Base-by-base conservation (phyloP, 2,329 filamentous ascomycete genomes). In the Metarhizium anisopliae region DNA sequence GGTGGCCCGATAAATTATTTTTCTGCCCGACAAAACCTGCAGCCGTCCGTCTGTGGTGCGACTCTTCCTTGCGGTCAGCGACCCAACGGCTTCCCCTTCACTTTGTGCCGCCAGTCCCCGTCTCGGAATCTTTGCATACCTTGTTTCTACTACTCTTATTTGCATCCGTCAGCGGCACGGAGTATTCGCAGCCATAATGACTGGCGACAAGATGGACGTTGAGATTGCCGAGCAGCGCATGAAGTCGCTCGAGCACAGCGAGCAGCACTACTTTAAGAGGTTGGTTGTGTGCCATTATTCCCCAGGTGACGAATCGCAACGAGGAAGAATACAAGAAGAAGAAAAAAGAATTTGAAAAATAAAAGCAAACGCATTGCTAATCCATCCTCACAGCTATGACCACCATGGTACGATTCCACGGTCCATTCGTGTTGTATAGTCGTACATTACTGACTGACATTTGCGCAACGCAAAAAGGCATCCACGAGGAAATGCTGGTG, bases 241-340 rank as follows among this genome's bases (percentile, higher is more conserved):
- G 73, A 84, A 86, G 70, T 72, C 77, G 65, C 86, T 96, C 82
- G 87, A 89, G 71, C 92, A 96, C 77, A 94, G 92, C 61, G 94
- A 99, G 80, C 91, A 95, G 74, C 94, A 97, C 75, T 99, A 97
- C 80, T 97, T 97, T 79, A 97, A 96, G 78, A 96, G 91, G 92
- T 95, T 58, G 60, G 65, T 71, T 58, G 45, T 30, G 11, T 6
- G n/a, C 11, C 8, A 59, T 47, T n/a, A 13, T 40, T 2, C n/a
- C 11, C 59, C 10, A 7, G 32, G 32, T 35, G 55, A 60, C 50
- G n/a, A 43, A 32, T 42, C 42, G 36, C 18, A 11, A 43, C 38
- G 40, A 20, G 29, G 20, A 25, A 25, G 25, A 25, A 4, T 25
- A 25, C 25, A 25, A 25, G 25, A 25, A 25, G 3, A 25, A 25